Percentiles rank a stretch among this genome's conserved stretches.
Evolutionary conservation across 305 asterid species (phyloP).

Genomic region (Coffea humblotiana): DNA sequence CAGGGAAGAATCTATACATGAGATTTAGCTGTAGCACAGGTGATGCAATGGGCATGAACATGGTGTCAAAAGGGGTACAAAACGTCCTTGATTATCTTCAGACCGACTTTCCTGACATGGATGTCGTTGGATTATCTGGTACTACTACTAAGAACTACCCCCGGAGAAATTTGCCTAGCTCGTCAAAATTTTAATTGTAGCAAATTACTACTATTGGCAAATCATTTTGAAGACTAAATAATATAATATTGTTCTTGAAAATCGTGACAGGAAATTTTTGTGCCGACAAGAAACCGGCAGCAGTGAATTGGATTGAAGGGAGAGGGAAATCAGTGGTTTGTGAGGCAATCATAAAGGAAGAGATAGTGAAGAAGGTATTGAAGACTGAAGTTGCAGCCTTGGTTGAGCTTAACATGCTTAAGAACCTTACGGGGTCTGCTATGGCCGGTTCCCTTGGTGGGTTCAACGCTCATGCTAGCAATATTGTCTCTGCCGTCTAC

Average conservation of each 20-base stretch:
- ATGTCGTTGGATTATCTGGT: conserved; percentile 53
- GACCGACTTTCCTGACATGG: conserved; percentile 50
- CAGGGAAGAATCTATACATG: conserved; percentile 49
- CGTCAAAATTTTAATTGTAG: not conserved
- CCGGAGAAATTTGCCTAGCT: not conserved
- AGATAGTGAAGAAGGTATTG: conserved; percentile 48
- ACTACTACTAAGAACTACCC: not conserved
- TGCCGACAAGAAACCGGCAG: conserved; percentile 55
- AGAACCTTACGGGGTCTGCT: conserved; percentile 52
- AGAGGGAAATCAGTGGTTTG: conserved; percentile 56
- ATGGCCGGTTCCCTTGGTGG: conserved; percentile 61
- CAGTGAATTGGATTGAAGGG: conserved; percentile 61
- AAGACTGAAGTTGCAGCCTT: conserved; percentile 45
- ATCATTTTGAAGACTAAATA: no score
- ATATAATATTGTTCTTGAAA: no score
- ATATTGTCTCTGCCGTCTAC: conserved; percentile 47
- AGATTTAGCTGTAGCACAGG: conserved; percentile 53
- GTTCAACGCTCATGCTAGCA: conserved; percentile 58
- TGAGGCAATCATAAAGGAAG: conserved; percentile 51
- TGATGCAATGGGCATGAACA: conserved; percentile 63
- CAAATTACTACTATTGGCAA: no score
- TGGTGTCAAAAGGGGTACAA: conserved; percentile 57
- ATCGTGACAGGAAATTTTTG: conserved; percentile 42
- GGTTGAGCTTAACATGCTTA: conserved; percentile 54
- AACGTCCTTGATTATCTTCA: conserved; percentile 49